Conservation (phyloP, 371 early-diverging fungal genomes). For the Pancytospora philotis region DNA sequence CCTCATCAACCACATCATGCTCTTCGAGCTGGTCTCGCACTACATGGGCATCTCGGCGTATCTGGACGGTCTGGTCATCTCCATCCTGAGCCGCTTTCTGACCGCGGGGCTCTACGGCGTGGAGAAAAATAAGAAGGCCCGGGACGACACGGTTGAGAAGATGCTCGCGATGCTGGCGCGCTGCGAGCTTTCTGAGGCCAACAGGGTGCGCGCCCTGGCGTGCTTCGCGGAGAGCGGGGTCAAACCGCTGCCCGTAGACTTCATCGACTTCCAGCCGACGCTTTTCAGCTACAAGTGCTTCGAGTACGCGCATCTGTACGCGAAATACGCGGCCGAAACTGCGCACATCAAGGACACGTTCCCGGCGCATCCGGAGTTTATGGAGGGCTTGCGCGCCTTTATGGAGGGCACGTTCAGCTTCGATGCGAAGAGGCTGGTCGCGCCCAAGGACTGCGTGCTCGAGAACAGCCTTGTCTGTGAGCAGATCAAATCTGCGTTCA, state of each 20-base stretch:
- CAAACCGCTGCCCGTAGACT: not conserved
- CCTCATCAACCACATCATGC: conserved; percentile 35
- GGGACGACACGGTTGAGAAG: conserved; percentile 7
- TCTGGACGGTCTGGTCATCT: conserved; percentile 37
- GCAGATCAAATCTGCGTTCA: conserved; percentile 17
- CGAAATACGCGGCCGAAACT: conserved; percentile 20
- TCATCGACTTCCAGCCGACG: conserved; percentile 20
- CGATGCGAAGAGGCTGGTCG: not conserved
- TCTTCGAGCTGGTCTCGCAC: conserved; percentile 46
- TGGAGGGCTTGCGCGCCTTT: conserved; percentile 10
- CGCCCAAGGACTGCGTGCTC: conserved; percentile 7
- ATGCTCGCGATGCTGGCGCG: conserved; percentile 20
- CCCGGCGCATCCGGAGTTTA: conserved; percentile 26
- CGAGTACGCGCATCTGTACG: conserved; percentile 38
- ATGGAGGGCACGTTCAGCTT: conserved; percentile 7
- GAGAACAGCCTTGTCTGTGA: conserved; percentile 28
- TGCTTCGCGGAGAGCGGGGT: conserved; percentile 25
- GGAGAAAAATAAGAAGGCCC: conserved; percentile 34
- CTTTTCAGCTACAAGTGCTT: conserved; percentile 17
- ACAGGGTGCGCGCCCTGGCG: conserved; percentile 22
- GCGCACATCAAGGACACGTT: conserved; percentile 13
- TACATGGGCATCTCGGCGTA: conserved; percentile 25
- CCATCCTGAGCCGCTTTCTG: conserved; percentile 9
- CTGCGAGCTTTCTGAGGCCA: not conserved
- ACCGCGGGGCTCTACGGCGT: conserved; percentile 11